phyloP scores from a whole-genome alignment of 2,329 filamentous ascomycete genomes.

The Alternaria ethzedia region DNA sequence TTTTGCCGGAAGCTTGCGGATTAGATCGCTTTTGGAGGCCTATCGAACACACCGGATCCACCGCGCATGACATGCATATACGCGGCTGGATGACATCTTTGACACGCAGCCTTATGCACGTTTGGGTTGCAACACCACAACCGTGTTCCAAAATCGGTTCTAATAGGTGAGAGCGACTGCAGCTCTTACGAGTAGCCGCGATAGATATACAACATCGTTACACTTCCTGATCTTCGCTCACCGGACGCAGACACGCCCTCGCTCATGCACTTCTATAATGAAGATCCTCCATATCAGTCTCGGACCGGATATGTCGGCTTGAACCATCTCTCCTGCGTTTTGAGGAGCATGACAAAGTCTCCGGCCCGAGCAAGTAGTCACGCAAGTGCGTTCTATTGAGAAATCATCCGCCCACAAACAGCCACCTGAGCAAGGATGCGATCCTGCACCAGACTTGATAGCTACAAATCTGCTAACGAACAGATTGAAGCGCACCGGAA shows the following conservation, averaged over 20 bases:
- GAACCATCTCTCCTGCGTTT: background rate
- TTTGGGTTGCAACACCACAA: slow-evolving; percentile 2
- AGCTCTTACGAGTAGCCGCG: background rate
- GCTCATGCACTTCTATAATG: background rate
- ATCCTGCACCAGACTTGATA: background rate
- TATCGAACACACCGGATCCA: slow-evolving; percentile 24
- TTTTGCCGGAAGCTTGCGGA: slow-evolving; percentile 1
- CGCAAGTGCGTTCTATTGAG: background rate
- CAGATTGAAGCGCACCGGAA: background rate
- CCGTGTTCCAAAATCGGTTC: background rate
- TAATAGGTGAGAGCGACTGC: background rate
- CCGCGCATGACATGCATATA: slow-evolving; percentile 10
- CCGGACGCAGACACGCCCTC: slow-evolving; percentile 10
- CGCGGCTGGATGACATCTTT: slow-evolving; percentile 8
- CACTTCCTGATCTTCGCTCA: background rate
- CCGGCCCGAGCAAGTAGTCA: background rate
- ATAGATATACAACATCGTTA: background rate
- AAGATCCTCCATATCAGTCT: background rate
- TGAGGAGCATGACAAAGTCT: background rate
- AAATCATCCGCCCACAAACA: background rate
- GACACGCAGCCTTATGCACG: slow-evolving; percentile 18
- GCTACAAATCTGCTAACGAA: background rate
- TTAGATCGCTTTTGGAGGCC: background rate
- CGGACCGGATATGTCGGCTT: background rate
- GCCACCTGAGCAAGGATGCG: background rate